phyloP scores from a whole-genome alignment of 148 eudicot species.

The Rhododendron williamsianum region DNA sequence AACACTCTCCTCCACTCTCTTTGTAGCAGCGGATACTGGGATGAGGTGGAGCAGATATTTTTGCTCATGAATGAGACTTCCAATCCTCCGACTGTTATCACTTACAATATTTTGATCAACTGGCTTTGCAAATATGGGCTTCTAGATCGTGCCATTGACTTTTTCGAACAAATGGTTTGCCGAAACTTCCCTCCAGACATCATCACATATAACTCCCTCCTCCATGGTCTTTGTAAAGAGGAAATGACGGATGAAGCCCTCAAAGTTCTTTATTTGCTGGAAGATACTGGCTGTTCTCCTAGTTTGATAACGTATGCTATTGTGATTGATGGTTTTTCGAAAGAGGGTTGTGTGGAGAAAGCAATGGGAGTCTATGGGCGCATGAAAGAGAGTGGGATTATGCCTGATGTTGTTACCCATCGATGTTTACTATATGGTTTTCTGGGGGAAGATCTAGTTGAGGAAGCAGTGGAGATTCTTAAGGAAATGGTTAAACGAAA shows the following conservation, averaged over 20 bases:
- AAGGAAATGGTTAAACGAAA: slow-evolving; percentile 52
- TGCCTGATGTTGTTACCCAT: slow-evolving; percentile 73
- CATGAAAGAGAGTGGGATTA: slow-evolving; percentile 43
- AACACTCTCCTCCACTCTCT: slow-evolving; percentile 73
- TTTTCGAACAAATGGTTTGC: slow-evolving; percentile 59
- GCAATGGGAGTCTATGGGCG: slow-evolving; percentile 52
- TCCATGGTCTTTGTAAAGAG: slow-evolving; percentile 68
- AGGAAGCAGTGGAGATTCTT: slow-evolving; percentile 55
- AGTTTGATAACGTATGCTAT: slow-evolving; percentile 62
- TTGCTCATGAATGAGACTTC: slow-evolving; percentile 55
- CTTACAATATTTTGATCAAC: slow-evolving; percentile 77
- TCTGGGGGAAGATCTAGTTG: slow-evolving; percentile 41
- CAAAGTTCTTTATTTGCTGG: slow-evolving; percentile 41
- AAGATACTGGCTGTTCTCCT: slow-evolving; percentile 43
- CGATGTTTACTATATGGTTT: slow-evolving; percentile 71
- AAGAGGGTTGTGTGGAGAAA: slow-evolving; percentile 60
- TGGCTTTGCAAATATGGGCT: slow-evolving; percentile 75
- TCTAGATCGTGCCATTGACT: slow-evolving; percentile 67
- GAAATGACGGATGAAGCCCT: slow-evolving; percentile 63
- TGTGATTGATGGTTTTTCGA: slow-evolving; percentile 75
- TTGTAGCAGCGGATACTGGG: slow-evolving; percentile 50
- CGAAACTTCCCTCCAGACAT: slow-evolving; percentile 49
- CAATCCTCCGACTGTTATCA: slow-evolving; percentile 46
- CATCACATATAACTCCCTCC: slow-evolving; percentile 68
- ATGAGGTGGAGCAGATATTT: slow-evolving; percentile 60